Percentiles rank a stretch among this genome's conserved stretches.
Conservation (phyloP, 495 filamentous ascomycete genomes). For the Penicillium cataractarum region DNA sequence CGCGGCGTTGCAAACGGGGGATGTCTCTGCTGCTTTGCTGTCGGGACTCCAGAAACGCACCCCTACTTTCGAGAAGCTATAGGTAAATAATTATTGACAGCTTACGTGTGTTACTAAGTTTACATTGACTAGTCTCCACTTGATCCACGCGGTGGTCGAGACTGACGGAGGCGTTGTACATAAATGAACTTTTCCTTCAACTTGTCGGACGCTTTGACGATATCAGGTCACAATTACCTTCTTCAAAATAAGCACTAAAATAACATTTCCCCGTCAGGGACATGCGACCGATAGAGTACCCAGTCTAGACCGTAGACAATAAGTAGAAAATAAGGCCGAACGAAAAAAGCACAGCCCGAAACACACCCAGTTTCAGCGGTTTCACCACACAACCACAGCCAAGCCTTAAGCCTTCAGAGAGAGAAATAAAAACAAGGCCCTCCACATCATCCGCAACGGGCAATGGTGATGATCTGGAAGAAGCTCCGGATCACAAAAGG, state of each 20-base stretch:
- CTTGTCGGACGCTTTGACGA: neutral
- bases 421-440: neutral
- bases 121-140: conserved; percentile 1
- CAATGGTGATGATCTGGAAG: neutral
- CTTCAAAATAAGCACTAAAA: neutral
- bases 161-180: neutral
- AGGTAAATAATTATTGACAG: conserved; percentile 10
- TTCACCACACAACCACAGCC: neutral
- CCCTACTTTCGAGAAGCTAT: conserved; percentile 87
- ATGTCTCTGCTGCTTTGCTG: conserved; percentile 73
- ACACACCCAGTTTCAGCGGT: conserved; percentile 6
- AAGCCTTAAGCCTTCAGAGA: too few species aligned
- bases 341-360: neutral
- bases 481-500: conserved; percentile 9
- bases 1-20: conserved; percentile 77
- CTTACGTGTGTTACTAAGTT: neutral
- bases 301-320: neutral
- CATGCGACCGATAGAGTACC: neutral
- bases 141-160: neutral
- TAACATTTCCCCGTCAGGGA: neutral
- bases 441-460: neutral
- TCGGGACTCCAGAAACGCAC: conserved; percentile 79
- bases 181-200: neutral
- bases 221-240: neutral
- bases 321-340: neutral